Percentiles rank a stretch among this genome's conserved stretches.
Evolutionary conservation across 202 grass and related monocot species (phyloP).

Genomic region (Musa balbisiana): DNA sequence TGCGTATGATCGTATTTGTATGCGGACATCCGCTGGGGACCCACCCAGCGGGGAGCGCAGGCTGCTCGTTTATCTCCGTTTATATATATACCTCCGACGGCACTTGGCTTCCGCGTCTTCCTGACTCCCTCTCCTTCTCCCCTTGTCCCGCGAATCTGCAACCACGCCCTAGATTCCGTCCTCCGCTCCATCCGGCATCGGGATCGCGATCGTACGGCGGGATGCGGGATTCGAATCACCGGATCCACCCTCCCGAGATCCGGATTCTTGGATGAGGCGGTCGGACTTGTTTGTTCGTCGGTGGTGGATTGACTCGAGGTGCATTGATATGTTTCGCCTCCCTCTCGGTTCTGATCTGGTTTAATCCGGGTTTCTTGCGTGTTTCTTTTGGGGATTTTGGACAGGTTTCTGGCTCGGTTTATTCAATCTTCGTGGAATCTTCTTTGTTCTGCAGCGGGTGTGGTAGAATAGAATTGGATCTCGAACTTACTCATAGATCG

Average conservation of each 20-base stretch:
- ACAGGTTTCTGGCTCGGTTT: not conserved
- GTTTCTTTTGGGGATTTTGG: not conserved
- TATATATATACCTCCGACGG: not conserved
- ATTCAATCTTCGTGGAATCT: not conserved
- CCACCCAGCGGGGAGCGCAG: not conserved
- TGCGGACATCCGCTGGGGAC: no score
- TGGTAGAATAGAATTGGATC: not conserved
- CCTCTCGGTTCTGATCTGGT: not conserved
- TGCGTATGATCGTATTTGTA: no score
- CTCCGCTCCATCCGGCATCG: not conserved
- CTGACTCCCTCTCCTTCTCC: not conserved
- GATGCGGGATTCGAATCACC: not conserved
- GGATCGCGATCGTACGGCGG: not conserved
- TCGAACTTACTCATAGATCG: not conserved
- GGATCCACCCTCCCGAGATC: not conserved
- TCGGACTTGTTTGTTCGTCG: not conserved
- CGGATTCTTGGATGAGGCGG: not conserved
- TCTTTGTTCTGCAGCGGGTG: no score
- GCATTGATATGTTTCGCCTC: not conserved
- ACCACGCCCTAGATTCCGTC: not conserved
- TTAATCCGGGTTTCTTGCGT: not conserved
- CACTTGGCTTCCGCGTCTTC: not conserved
- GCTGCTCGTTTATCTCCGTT: not conserved
- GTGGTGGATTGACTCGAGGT: not conserved
- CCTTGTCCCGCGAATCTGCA: not conserved